Conservation (phyloP, 1,284 basidiomycete species). For the Sanghuangporus weigelae region DNA sequence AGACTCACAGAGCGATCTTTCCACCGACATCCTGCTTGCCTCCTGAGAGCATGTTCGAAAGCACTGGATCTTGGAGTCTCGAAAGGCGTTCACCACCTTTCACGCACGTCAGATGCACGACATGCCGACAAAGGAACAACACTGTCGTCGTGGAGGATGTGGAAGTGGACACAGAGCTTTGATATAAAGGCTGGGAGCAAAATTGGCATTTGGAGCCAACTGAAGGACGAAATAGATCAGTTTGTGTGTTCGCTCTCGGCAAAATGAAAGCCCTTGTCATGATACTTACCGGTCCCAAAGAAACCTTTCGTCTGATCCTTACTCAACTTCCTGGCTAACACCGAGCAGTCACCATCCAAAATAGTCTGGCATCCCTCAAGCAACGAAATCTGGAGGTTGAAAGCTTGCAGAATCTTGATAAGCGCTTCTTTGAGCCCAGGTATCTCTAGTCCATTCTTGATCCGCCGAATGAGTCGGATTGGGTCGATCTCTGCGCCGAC, state of each 20-base stretch:
- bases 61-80: conserved; percentile 40
- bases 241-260: background rate
- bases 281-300: conserved; percentile 61
- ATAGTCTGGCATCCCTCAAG: conserved; percentile 89
- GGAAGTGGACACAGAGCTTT: conserved; percentile 37
- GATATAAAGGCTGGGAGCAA: conserved; percentile 57
- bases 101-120: conserved; percentile 75
- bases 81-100: conserved; percentile 52
- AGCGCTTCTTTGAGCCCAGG: conserved; percentile 90
- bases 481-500: conserved; percentile 97
- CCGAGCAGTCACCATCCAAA: conserved; percentile 74
- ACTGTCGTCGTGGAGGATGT: conserved; percentile 51
- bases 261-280: background rate
- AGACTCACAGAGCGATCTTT: conserved; percentile 69
- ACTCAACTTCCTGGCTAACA: conserved; percentile 67
- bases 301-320: conserved; percentile 75
- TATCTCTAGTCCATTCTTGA: conserved; percentile 94
- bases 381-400: conserved; percentile 85
- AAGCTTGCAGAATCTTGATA: conserved; percentile 96
- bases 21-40: conserved; percentile 48
- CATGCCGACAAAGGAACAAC: conserved; percentile 84
- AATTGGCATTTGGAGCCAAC: conserved; percentile 61
- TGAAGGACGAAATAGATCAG: conserved; percentile 24
- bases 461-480: conserved; percentile 87
- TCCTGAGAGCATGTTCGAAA: conserved; percentile 35